These are phyloP conservation scores for Exidia glandulosa DNA, from an alignment of 768 basidiomycete genomes.

Conservation along the genomic window DNA sequence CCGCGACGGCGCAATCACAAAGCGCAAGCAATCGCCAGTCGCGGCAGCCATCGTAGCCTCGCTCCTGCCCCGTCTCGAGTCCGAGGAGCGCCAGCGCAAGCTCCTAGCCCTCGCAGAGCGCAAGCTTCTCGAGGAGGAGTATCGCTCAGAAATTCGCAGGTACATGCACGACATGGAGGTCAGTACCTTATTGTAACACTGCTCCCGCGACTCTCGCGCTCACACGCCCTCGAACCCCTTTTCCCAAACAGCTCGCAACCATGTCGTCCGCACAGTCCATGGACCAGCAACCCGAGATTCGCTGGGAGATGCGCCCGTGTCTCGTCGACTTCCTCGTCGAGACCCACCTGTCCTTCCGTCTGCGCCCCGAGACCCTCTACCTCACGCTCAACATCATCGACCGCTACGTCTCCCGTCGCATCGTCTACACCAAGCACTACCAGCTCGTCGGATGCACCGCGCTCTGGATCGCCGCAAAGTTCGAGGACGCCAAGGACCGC, in stretches of 20 bases:
- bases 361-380: conserved; percentile 97
- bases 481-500: conserved; percentile 97
- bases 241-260: conserved; percentile 70
- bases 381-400: conserved; percentile 98
- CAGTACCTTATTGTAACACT: conserved; percentile 19
- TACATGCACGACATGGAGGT: conserved; percentile 99
- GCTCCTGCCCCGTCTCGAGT: conserved; percentile 46
- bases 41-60: conserved; percentile 37
- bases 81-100: conserved; percentile 17
- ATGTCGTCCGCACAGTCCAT: conserved; percentile 91
- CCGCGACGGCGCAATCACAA: conserved; percentile 49
- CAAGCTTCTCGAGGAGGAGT: conserved; percentile 86
- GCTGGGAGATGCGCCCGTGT: conserved; percentile 99
- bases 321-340: conserved; percentile 98
- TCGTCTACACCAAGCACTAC: conserved; percentile 98
- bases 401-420: conserved; percentile 95
- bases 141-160: conserved; percentile 79
- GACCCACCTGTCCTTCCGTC: conserved; percentile 93
- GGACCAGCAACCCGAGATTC: conserved; percentile 98
- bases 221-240: conserved; percentile 5
- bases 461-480: conserved; percentile 98
- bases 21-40: conserved; percentile 35
- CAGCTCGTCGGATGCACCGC: conserved; percentile 98
- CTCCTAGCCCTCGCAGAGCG: conserved; percentile 36
- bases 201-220: neutral